Evolutionary conservation across 2,329 filamentous ascomycete species (phyloP), one percentile per base, ranked within the genome.

Genomic region (Periconia sp.): DNA sequence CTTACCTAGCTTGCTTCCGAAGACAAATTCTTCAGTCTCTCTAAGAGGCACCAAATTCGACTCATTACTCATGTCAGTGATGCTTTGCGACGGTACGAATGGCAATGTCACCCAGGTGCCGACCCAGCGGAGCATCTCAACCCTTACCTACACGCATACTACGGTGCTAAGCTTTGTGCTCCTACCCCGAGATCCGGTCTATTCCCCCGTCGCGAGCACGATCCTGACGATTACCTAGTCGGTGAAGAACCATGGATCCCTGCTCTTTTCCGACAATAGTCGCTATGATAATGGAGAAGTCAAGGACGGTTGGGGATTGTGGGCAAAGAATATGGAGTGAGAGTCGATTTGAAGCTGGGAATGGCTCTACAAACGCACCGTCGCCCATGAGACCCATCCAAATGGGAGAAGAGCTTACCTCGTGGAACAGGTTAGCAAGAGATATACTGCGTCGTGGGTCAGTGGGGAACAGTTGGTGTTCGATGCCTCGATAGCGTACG

Each of bases 91-190:
- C 36, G 37, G 7, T 55, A 41, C 28, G 51, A 53, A 41, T 57
- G 48, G 48, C 54, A 55, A 15, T 57, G 30, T 18, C 49, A 56
- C 24, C 33, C 48, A 0, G 53, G 40, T 2, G 17, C 37, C 21
- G 54, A 57, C 16, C 40, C 53, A n/a, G 51, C 51, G 15, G 51
- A 55, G 17, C 28, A 53, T 3, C 44, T 55, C 5, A 49, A 55
- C 38, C 52, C 52, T 4, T 52, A 49, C 18, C 43, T 54, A 30
- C 32, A 12, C 26, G 29, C 34, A 9, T 33, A 38, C 34, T 52
- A 44, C 24, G 48, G 48, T 3, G 16, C 38, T 10, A 18, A 37
- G 12, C 37, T 52, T 4, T 25, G 17, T 23, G 26, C 35, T 3
- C 49, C 49, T 10, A 43, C 46, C 5, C 46, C 48, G 10, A 17